These are phyloP conservation scores for Trichosporon sp. DNA, from an alignment of 1,284 basidiomycete species.

Conservation along the genomic window DNA sequence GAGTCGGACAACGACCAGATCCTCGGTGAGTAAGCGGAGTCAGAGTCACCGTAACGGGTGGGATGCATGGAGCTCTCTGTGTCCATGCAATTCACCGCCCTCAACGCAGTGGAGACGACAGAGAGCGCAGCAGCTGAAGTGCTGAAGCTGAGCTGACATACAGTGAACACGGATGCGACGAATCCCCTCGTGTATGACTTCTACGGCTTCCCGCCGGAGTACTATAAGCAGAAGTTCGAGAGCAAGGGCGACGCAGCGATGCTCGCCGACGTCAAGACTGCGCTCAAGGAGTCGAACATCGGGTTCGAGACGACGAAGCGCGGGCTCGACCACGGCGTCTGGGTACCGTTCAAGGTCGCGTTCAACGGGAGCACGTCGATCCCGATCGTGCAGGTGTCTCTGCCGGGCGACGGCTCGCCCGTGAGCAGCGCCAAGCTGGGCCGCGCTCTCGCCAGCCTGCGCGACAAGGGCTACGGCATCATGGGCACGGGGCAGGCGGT, in stretches of 20 bases:
- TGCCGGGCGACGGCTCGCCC: slow-evolving; percentile 44
- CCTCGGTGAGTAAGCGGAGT: slow-evolving; percentile 25
- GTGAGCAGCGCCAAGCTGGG: slow-evolving; percentile 47
- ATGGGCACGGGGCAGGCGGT: slow-evolving; percentile 45
- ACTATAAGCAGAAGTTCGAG: slow-evolving; percentile 48
- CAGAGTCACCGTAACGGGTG: too few species aligned
- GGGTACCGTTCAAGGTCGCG: slow-evolving; percentile 50
- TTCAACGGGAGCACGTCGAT: slow-evolving; percentile 43
- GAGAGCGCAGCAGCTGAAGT: background rate
- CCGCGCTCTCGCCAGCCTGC: slow-evolving; percentile 41
- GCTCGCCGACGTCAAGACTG: slow-evolving; percentile 30
- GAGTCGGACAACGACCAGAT: slow-evolving; percentile 35
- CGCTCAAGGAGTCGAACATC: slow-evolving; percentile 35
- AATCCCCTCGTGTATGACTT: slow-evolving; percentile 53
- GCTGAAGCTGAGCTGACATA: slow-evolving; percentile 9
- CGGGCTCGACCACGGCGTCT: slow-evolving; percentile 53
- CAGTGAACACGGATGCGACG: slow-evolving; percentile 43
- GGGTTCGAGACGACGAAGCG: slow-evolving; percentile 30
- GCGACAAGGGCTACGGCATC: slow-evolving; percentile 42
- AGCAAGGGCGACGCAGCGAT: slow-evolving; percentile 28
- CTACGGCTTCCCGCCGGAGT: slow-evolving; percentile 49
- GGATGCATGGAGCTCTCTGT: too few species aligned
- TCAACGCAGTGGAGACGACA: too few species aligned
- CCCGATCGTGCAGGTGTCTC: slow-evolving; percentile 50
- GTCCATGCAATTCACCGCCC: too few species aligned